Percentiles rank a stretch among this genome's conserved stretches.
These are phyloP conservation scores for Paramecium pentaurelia DNA, from an alignment of 73 alveolate genomes.

Conservation along the genomic window DNA sequence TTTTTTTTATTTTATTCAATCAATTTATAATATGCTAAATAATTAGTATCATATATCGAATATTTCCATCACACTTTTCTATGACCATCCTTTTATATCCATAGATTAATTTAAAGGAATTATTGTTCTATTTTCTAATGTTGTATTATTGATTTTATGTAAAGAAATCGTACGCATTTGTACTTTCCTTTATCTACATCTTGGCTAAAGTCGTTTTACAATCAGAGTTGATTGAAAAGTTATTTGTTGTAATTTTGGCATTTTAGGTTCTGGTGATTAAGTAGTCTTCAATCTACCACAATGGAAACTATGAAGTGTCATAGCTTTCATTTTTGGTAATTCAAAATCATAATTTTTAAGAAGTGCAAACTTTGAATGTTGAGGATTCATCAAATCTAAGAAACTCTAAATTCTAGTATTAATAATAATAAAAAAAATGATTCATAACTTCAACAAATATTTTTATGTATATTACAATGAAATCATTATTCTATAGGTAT, in stretches of 20 bases:
- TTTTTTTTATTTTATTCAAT: not conserved
- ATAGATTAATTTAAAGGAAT: not conserved
- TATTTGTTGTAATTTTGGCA: not conserved
- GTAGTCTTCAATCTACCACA: not conserved
- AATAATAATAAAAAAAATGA: too few species aligned
- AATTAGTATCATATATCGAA: not conserved
- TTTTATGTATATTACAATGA: not conserved
- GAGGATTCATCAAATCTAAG: not conserved
- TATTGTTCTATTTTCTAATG: not conserved
- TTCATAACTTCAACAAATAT: not conserved
- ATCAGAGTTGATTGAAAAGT: not conserved
- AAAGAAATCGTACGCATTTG: not conserved
- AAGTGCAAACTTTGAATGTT: not conserved
- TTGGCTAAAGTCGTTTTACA: not conserved
- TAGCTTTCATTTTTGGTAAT: not conserved
- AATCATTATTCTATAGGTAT: not conserved
- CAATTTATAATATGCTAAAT: not conserved
- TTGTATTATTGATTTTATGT: not conserved
- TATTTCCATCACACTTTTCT: not conserved
- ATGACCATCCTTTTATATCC: not conserved
- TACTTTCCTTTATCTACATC: not conserved
- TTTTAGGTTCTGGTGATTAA: not conserved
- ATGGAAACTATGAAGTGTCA: not conserved
- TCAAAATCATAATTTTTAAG: not conserved
- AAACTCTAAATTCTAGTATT: not conserved